Evolutionary conservation across 768 basidiomycete genomes (phyloP), one percentile per base, ranked within the genome.

Genomic region (Dacryopinax primogenitus): DNA sequence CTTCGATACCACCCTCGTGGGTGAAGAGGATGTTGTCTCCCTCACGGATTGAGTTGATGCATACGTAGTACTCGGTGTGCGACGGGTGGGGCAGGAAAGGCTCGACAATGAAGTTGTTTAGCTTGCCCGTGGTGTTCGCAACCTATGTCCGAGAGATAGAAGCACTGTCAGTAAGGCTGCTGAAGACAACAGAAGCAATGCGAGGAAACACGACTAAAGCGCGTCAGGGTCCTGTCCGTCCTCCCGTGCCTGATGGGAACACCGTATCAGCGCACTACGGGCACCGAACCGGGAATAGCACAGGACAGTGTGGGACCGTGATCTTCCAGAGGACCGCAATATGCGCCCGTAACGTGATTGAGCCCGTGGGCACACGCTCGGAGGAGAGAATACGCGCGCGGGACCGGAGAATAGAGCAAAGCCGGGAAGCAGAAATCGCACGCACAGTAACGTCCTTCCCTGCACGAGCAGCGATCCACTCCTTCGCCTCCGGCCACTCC

Each of bases 21-120:
- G 93, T 96, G 84, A 98, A 99, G 74, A 98, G 90, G 75, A 99
- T 97, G 62, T 86, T 82, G 73, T 99, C 96, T 65, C 90, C 92
- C 73, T 95, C 88, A 68, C 96, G 90, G 28, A 83, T 86, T 16
- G 95, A 98, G 77, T 86, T 97, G 78, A 99, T 89, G 79, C 95
- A 98, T 73, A 99, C 89, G 76, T 98, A 99, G 79, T 91, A 97
- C 76, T 98, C 96, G 66, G 92, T 88, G 74, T 92, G 82, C 63
- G 90, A 84, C 1, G 91, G 86, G 73, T 98, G 95, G 61, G 95
- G 95, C 63, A 94, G 81, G 86, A 99, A 96, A n/a, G 95, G 95
- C 77, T 99, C 95, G 69, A 98, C 83, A 76, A 99, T 97, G 79
- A 99, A 98, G 76, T 87, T 96, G 81, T 87, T 93, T 69, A 99